Evolutionary conservation across 2,329 filamentous ascomycete species (phyloP).

Genomic region (Septoria linicola): DNA sequence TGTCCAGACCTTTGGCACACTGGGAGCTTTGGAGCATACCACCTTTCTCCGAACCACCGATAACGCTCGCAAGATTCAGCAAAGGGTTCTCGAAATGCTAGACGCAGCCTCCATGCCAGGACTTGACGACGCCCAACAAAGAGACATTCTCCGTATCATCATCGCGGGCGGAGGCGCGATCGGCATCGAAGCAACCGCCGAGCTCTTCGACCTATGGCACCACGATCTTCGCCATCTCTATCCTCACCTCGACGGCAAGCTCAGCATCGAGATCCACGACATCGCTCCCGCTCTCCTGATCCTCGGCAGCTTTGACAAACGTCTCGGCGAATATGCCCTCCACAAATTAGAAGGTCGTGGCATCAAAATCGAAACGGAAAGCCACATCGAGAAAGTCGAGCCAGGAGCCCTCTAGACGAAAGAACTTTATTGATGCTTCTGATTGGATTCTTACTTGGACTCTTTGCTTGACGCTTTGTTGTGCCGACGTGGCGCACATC

Average conservation of each 20-base stretch:
- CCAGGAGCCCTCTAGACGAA: slow-evolving; percentile 38
- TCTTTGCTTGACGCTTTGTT: too few species aligned
- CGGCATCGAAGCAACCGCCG: slow-evolving; percentile 47
- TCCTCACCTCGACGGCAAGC: slow-evolving; percentile 42
- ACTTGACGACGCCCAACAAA: slow-evolving; percentile 33
- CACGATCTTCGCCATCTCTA: slow-evolving; percentile 43
- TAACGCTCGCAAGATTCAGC: slow-evolving; percentile 39
- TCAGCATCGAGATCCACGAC: slow-evolving; percentile 47
- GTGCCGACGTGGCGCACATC: too few species aligned
- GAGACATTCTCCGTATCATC: slow-evolving; percentile 40
- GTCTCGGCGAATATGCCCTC: slow-evolving; percentile 45
- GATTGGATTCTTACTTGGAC: too few species aligned
- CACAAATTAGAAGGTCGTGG: slow-evolving; percentile 39
- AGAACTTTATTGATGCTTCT: too few species aligned
- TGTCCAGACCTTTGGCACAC: slow-evolving; percentile 43
- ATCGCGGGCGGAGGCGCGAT: slow-evolving; percentile 47
- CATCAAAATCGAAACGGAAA: slow-evolving; percentile 43
- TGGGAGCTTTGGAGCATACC: slow-evolving; percentile 42
- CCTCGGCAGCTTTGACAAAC: slow-evolving; percentile 44
- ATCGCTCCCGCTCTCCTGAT: slow-evolving; percentile 46
- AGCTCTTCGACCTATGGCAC: slow-evolving; percentile 45
- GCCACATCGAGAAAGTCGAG: slow-evolving; percentile 41
- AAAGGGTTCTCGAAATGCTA: slow-evolving; percentile 40
- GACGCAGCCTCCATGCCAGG: slow-evolving; percentile 40
- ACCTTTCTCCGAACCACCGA: slow-evolving; percentile 41